phyloP scores from a whole-genome alignment of 768 basidiomycete species.

The Xerocomellus dryophilus region DNA sequence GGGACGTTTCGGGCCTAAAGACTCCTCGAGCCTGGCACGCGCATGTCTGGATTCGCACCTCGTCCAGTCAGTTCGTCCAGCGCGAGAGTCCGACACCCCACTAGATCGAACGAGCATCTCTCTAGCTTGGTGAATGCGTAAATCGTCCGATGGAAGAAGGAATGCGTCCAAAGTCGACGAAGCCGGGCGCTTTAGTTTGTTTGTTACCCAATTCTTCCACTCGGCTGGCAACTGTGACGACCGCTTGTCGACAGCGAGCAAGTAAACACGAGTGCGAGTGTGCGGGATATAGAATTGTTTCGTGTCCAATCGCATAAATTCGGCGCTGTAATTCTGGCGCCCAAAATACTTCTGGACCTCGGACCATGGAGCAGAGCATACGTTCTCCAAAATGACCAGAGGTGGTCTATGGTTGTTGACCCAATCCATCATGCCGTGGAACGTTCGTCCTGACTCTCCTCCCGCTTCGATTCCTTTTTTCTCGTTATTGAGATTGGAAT shows the following conservation, averaged over 20 bases:
- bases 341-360: slow-evolving; percentile 75
- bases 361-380: slow-evolving; percentile 86
- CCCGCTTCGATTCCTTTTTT: slow-evolving; percentile 86
- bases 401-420: slow-evolving; percentile 82
- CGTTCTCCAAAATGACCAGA: slow-evolving; percentile 93
- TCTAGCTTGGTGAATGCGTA: slow-evolving; percentile 84
- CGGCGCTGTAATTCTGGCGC: slow-evolving; percentile 71
- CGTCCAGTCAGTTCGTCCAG: slow-evolving; percentile 84
- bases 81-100: slow-evolving; percentile 59
- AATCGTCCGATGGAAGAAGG: slow-evolving; percentile 86
- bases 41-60: slow-evolving; percentile 92
- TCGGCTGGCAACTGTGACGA: slow-evolving; percentile 56
- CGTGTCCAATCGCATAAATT: slow-evolving; percentile 68
- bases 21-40: slow-evolving; percentile 79
- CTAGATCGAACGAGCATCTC: slow-evolving; percentile 77
- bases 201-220: slow-evolving; percentile 63
- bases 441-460: slow-evolving; percentile 92
- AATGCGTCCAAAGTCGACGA: slow-evolving; percentile 90
- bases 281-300: slow-evolving; percentile 94
- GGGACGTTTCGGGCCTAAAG: slow-evolving; percentile 77
- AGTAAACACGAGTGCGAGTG: slow-evolving; percentile 87
- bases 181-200: slow-evolving; percentile 74
- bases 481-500: slow-evolving; percentile 92
- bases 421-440: slow-evolving; percentile 94
- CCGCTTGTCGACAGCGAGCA: slow-evolving; percentile 72